Percentiles rank a stretch among this genome's conserved stretches.
These are phyloP conservation scores for Syzygium aqueum DNA, from an alignment of 345 rosid genomes.

Conservation along the genomic window DNA sequence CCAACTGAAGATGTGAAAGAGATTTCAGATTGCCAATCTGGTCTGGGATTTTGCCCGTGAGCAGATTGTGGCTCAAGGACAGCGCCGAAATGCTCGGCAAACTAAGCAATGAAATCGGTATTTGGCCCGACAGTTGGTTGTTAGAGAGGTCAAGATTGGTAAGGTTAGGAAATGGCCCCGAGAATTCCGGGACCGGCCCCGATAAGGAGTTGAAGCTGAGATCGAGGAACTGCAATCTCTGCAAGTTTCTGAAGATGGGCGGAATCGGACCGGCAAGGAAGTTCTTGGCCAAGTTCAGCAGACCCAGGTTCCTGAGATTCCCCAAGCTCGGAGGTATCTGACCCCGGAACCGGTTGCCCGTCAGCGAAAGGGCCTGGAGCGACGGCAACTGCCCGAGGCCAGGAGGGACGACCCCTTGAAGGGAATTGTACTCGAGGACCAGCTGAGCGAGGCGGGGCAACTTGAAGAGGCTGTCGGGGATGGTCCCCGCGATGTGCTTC, in stretches of 20 bases:
- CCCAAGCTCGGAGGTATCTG: slow-evolving; percentile 61
- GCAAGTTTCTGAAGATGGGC: slow-evolving; percentile 32
- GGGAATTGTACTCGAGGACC: slow-evolving; percentile 67
- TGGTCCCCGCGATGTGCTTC: slow-evolving; percentile 66
- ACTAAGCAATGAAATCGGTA: slow-evolving; percentile 54
- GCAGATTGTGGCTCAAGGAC: slow-evolving; percentile 54
- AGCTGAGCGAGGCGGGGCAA: slow-evolving; percentile 41
- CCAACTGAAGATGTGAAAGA: slow-evolving; percentile 53
- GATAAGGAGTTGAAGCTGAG: slow-evolving; percentile 67
- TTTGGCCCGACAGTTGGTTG: slow-evolving; percentile 50
- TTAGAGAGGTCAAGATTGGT: slow-evolving; percentile 55
- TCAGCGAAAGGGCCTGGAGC: slow-evolving; percentile 46
- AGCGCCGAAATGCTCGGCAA: slow-evolving; percentile 43
- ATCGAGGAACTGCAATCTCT: slow-evolving; percentile 54
- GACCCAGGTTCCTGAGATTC: slow-evolving; percentile 31
- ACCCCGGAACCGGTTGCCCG: slow-evolving; percentile 62
- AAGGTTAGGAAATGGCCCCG: slow-evolving; percentile 40
- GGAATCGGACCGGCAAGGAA: slow-evolving; percentile 67
- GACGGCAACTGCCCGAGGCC: slow-evolving; percentile 39
- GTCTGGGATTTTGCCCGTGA: slow-evolving; percentile 57
- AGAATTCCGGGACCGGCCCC: slow-evolving; percentile 50
- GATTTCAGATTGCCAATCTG: slow-evolving; percentile 57
- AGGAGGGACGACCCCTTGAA: slow-evolving; percentile 59
- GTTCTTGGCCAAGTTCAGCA: slow-evolving; percentile 46
- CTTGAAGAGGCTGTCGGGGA: slow-evolving; percentile 52